A percentile compares a stretch with the other conserved stretches of the same genome.
phyloP scores from a whole-genome alignment of 2,329 filamentous ascomycete genomes.

The Intubia oerlemansii region DNA sequence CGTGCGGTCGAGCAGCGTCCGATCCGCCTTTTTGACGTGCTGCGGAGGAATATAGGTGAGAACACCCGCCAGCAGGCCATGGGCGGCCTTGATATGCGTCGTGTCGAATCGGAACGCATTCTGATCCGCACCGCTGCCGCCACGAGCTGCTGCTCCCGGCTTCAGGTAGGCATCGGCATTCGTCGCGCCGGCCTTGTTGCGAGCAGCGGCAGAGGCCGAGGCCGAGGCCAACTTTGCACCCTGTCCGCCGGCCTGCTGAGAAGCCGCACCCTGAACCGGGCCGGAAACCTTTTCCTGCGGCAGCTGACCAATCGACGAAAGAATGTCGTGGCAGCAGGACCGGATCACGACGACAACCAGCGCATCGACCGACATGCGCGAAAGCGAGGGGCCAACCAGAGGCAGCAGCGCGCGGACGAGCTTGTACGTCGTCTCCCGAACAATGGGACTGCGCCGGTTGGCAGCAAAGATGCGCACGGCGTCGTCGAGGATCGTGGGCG shows the following conservation, averaged over 20 bases:
- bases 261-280: slow-evolving; percentile 4
- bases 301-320: slow-evolving; percentile 26
- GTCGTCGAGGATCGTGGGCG: slow-evolving; percentile 48
- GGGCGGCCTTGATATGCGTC: slow-evolving; percentile 18
- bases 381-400: slow-evolving; percentile 41
- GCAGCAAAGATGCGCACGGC: slow-evolving; percentile 47
- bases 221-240: slow-evolving; percentile 11
- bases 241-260: not conserved
- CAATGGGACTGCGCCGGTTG: slow-evolving; percentile 24
- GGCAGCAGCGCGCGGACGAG: slow-evolving; percentile 35
- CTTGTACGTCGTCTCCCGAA: slow-evolving; percentile 40
- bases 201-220: too few relatives aligned
- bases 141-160: slow-evolving; percentile 17
- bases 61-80: slow-evolving; percentile 41
- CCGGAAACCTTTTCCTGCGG: slow-evolving; percentile 8
- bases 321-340: slow-evolving; percentile 53
- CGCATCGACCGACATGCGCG: slow-evolving; percentile 41
- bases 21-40: slow-evolving; percentile 46
- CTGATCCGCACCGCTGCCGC: slow-evolving; percentile 6
- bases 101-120: slow-evolving; percentile 6
- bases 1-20: slow-evolving; percentile 60
- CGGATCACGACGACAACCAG: slow-evolving; percentile 38
- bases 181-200: slow-evolving; percentile 20
- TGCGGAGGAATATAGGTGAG: slow-evolving; percentile 43
- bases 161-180: slow-evolving; percentile 55